Evolutionary conservation across 2,329 filamentous ascomycete species (phyloP).

Genomic region (Hypoxylon sp.): DNA sequence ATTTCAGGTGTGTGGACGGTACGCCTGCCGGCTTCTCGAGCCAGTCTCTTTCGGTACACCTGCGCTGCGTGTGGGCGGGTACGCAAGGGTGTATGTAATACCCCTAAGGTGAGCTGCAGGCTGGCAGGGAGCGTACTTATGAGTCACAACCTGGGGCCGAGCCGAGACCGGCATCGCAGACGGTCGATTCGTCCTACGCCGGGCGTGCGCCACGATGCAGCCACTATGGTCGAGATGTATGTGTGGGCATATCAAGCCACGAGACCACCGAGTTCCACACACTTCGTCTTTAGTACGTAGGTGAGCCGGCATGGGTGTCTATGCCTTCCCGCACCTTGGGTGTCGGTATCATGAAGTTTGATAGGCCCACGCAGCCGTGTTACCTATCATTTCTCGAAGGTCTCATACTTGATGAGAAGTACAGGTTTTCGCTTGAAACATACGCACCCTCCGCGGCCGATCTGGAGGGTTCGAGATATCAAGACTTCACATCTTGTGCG

Average conservation of each 20-base stretch:
- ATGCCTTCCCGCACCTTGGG: too few relatives aligned
- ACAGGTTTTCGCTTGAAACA: constrained; percentile 11
- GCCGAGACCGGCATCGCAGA: constrained; percentile 18
- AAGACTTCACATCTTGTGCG: neutral
- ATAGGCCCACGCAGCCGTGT: constrained; percentile 20
- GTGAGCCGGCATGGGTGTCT: too few relatives aligned
- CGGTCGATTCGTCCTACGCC: constrained; percentile 27
- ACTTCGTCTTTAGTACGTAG: neutral
- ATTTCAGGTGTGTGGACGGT: too few relatives aligned
- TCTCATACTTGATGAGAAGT: neutral
- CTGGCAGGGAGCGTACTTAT: too few relatives aligned
- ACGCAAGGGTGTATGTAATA: constrained; percentile 17
- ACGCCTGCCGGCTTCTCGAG: too few relatives aligned
- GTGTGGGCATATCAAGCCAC: constrained; percentile 31
- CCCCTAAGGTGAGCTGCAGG: constrained; percentile 29
- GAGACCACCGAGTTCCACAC: constrained; percentile 10
- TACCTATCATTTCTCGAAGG: constrained; percentile 1
- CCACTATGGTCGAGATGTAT: constrained; percentile 1
- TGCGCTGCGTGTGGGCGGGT: neutral
- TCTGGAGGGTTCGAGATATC: constrained; percentile 4
- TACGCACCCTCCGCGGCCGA: constrained; percentile 11
- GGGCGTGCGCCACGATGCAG: constrained; percentile 26
- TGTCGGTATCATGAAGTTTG: constrained; percentile 22
- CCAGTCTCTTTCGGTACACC: neutral
- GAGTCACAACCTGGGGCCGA: constrained; percentile 32